Evolutionary conservation across 2,329 filamentous ascomycete species (phyloP).

Genomic region (Hirsutella thompsonii): DNA sequence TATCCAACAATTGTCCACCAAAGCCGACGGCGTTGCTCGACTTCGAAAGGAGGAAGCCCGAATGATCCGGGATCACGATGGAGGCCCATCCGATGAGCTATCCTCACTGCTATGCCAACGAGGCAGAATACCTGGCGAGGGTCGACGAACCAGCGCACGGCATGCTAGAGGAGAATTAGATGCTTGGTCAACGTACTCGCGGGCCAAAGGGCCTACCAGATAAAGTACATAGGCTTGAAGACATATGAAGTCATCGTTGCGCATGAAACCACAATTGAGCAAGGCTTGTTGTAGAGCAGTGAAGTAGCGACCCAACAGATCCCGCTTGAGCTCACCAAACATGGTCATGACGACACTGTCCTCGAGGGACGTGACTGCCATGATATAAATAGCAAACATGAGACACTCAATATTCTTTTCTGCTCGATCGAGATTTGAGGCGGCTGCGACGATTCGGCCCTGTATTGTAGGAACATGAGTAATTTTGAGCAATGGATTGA

Average conservation of each 20-base stretch:
- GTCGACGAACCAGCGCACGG: conserved; percentile 44
- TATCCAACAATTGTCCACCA: conserved; percentile 63
- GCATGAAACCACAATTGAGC: conserved; percentile 53
- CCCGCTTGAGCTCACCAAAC: conserved; percentile 38
- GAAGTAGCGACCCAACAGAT: conserved; percentile 40
- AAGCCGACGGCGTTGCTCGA: conserved; percentile 56
- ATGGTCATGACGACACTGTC: conserved; percentile 40
- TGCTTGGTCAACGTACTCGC: background rate
- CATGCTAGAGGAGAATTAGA: conserved; percentile 15
- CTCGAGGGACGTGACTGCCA: conserved; percentile 43
- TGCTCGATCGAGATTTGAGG: conserved; percentile 39
- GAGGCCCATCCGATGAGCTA: conserved; percentile 56
- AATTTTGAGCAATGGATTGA: conserved; percentile 56
- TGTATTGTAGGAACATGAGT: conserved; percentile 56
- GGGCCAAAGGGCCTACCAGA: conserved; percentile 32
- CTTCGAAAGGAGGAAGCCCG: conserved; percentile 43
- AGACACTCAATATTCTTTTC: conserved; percentile 48
- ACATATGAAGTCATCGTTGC: conserved; percentile 49
- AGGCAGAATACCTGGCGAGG: conserved; percentile 36
- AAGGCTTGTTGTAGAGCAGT: conserved; percentile 50
- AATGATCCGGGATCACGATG: conserved; percentile 47
- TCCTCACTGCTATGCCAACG: conserved; percentile 52
- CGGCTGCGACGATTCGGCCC: conserved; percentile 49
- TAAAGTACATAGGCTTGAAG: conserved; percentile 58
- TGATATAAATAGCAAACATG: conserved; percentile 53